A percentile compares a stretch with the other conserved stretches of the same genome.
Conservation (phyloP, 306 rosid genomes). For the Comarum palustre region DNA sequence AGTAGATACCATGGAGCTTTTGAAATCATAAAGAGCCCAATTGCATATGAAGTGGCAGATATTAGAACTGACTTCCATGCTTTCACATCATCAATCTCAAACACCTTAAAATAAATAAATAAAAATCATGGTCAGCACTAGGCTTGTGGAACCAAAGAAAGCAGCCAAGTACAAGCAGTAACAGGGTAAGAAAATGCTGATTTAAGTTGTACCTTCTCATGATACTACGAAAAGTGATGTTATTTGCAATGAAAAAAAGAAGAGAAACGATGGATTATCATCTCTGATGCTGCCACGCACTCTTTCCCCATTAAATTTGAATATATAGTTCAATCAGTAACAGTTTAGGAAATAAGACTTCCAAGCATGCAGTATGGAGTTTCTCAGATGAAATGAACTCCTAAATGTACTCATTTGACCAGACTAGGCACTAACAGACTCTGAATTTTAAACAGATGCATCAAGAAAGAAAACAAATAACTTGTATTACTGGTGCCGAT, state of each 20-base stretch:
- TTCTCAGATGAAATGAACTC: neutral
- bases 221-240: neutral
- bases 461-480: slow-evolving; percentile 2
- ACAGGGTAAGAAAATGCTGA: neutral
- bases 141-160: slow-evolving; percentile 1
- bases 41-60: slow-evolving; percentile 74
- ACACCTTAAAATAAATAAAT: slow-evolving; percentile 47
- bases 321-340: neutral
- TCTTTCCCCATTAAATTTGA: neutral
- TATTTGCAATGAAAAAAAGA: neutral
- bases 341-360: neutral
- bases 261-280: neutral
- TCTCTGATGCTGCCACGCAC: neutral
- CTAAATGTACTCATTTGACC: slow-evolving; percentile 5
- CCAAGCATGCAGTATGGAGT: neutral
- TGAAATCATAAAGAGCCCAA: slow-evolving; percentile 78
- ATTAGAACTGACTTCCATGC: slow-evolving; percentile 83
- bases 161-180: neutral
- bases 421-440: slow-evolving; percentile 8
- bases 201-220: neutral
- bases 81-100: slow-evolving; percentile 73
- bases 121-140: neutral
- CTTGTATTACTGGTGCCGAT: slow-evolving; percentile 11
- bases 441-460: slow-evolving; percentile 10
- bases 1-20: slow-evolving; percentile 97